phyloP scores from a whole-genome alignment of 768 basidiomycete genomes.

The Amanita muscaria region DNA sequence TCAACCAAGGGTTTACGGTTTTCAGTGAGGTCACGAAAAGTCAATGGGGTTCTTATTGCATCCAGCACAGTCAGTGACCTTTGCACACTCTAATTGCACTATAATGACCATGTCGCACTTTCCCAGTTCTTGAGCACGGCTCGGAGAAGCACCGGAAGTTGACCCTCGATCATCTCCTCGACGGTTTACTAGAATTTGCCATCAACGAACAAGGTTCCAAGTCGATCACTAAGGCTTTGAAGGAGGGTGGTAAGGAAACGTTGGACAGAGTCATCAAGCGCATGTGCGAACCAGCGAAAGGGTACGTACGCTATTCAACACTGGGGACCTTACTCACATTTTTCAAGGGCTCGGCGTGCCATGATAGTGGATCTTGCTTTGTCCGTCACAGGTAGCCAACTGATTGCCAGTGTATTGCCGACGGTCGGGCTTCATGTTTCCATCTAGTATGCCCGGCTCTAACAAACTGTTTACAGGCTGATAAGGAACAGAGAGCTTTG shows the following conservation, averaged over 20 bases:
- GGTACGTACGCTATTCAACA: slow-evolving; percentile 30
- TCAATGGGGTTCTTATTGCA: slow-evolving; percentile 85
- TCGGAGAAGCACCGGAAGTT: slow-evolving; percentile 65
- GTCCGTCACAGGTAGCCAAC: slow-evolving; percentile 76
- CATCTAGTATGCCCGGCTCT: slow-evolving; percentile 8
- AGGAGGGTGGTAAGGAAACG: slow-evolving; percentile 74
- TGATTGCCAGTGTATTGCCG: slow-evolving; percentile 76
- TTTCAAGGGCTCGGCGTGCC: slow-evolving; percentile 49
- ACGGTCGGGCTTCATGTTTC: slow-evolving; percentile 36
- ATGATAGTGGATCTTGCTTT: slow-evolving; percentile 84
- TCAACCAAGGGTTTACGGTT: slow-evolving; percentile 57
- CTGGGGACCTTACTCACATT: background rate
- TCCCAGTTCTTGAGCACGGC: slow-evolving; percentile 80
- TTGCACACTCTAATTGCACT: too few relatives aligned
- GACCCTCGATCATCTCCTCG: slow-evolving; percentile 70
- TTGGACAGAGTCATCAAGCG: slow-evolving; percentile 66
- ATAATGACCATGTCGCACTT: too few relatives aligned
- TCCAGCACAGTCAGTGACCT: slow-evolving; percentile 66
- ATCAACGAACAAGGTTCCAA: slow-evolving; percentile 84
- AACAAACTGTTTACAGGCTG: slow-evolving; percentile 39
- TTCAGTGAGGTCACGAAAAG: slow-evolving; percentile 77
- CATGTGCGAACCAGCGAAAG: slow-evolving; percentile 82
- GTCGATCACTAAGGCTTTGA: slow-evolving; percentile 78
- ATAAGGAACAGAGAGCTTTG: slow-evolving; percentile 76
- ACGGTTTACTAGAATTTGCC: slow-evolving; percentile 70